A percentile compares a stretch with the other conserved stretches of the same genome.
phyloP scores from a whole-genome alignment of 2,329 filamentous ascomycete species.

The Fusarium mexicanum region DNA sequence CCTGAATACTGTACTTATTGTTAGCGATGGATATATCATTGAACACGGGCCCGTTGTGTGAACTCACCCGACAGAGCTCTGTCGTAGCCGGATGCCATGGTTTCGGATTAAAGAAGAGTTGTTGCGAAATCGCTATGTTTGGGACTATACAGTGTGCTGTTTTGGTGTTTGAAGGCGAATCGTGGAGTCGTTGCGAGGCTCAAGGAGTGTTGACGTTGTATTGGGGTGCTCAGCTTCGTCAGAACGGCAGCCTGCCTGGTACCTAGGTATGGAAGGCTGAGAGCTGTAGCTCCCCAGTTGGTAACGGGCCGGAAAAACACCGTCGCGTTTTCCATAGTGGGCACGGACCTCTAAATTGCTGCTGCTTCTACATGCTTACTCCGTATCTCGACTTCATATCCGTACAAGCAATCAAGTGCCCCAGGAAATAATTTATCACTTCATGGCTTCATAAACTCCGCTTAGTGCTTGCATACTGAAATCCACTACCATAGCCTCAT shows the following conservation, averaged over 20 bases:
- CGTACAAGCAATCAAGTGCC: neutral
- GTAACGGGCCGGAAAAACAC: slow-evolving; percentile 45
- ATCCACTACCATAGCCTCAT: neutral
- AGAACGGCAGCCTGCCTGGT: slow-evolving; percentile 51
- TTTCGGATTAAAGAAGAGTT: slow-evolving; percentile 19
- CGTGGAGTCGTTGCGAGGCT: slow-evolving; percentile 28
- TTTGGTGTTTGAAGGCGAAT: slow-evolving; percentile 20
- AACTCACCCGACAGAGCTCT: slow-evolving; percentile 95
- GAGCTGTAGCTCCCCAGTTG: slow-evolving; percentile 44
- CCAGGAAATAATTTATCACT: neutral
- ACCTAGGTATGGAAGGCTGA: slow-evolving; percentile 40
- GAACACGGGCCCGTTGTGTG: slow-evolving; percentile 36
- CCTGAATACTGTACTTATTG: slow-evolving; percentile 78
- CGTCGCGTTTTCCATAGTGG: slow-evolving; percentile 29
- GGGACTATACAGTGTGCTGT: neutral
- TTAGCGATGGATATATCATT: slow-evolving; percentile 57
- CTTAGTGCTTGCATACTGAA: neutral
- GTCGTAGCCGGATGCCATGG: slow-evolving; percentile 95
- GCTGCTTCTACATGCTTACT: neutral
- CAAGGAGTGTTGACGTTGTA: slow-evolving; percentile 38
- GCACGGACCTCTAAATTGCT: neutral
- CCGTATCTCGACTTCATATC: neutral
- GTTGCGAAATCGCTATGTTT: neutral
- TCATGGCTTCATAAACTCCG: neutral
- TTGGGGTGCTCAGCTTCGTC: slow-evolving; percentile 51